These are phyloP conservation scores for Claviceps cyperi DNA, from an alignment of 2,329 filamentous ascomycete genomes.

Conservation along the genomic window DNA sequence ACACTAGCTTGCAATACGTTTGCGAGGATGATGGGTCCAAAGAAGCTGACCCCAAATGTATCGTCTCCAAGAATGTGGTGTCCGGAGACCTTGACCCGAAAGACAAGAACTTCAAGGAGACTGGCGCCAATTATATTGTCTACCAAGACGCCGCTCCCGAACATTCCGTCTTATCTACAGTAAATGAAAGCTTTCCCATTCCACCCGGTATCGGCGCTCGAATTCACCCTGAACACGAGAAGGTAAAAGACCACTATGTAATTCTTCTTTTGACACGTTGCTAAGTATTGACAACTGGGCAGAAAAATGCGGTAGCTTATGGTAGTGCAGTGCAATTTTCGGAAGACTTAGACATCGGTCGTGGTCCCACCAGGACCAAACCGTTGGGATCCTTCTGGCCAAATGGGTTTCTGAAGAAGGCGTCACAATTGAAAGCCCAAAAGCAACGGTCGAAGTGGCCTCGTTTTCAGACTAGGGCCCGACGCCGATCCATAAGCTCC, in stretches of 20 bases:
- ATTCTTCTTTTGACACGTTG: neutral
- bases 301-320: neutral
- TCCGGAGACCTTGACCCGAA: too few relatives aligned
- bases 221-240: neutral
- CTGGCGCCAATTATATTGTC: too few relatives aligned
- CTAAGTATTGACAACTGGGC: neutral
- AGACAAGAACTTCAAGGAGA: too few relatives aligned
- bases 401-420: slow-evolving; percentile 11
- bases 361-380: neutral
- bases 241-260: neutral
- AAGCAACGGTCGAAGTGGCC: slow-evolving; percentile 14
- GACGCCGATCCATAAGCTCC: slow-evolving; percentile 21
- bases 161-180: neutral
- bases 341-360: neutral
- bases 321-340: neutral
- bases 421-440: slow-evolving; percentile 20
- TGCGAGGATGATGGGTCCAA: too few relatives aligned
- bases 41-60: too few relatives aligned
- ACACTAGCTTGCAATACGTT: too few relatives aligned
- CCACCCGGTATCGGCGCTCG: neutral
- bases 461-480: slow-evolving; percentile 26
- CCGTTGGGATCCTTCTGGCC: slow-evolving; percentile 8
- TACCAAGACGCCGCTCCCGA: too few relatives aligned
- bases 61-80: too few relatives aligned
- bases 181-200: neutral